These are phyloP conservation scores for Penicillium sp. DNA, from an alignment of 2,329 filamentous ascomycete species.

Conservation along the genomic window DNA sequence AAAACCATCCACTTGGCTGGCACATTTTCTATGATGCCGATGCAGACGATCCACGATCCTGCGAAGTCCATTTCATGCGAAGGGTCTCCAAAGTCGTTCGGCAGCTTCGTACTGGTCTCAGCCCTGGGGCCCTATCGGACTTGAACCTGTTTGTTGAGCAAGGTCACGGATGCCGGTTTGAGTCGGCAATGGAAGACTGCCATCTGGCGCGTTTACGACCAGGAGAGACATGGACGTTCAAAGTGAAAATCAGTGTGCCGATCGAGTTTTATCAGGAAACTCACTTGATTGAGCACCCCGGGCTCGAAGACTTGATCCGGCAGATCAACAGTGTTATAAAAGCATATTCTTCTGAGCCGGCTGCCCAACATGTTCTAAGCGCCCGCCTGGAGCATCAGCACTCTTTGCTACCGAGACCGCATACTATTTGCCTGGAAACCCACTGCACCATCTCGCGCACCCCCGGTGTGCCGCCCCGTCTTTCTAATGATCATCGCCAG, in stretches of 20 bases:
- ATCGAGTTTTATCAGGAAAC: slow-evolving; percentile 4
- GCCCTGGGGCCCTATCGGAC: slow-evolving; percentile 20
- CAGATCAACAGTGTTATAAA: slow-evolving; percentile 26
- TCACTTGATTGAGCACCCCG: slow-evolving; percentile 2
- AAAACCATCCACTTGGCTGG: slow-evolving; percentile 19
- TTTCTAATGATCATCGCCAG: neutral
- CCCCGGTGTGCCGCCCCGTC: neutral
- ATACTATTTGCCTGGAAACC: slow-evolving; percentile 17
- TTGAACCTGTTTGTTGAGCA: slow-evolving; percentile 20
- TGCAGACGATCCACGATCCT: slow-evolving; percentile 6
- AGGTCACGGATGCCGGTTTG: slow-evolving; percentile 18
- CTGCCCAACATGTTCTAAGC: slow-evolving; percentile 19
- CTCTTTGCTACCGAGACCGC: slow-evolving; percentile 23
- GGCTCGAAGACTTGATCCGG: slow-evolving; percentile 21
- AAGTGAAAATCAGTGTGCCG: slow-evolving; percentile 21
- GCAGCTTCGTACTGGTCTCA: slow-evolving; percentile 25
- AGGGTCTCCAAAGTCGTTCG: slow-evolving; percentile 19
- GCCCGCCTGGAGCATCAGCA: slow-evolving; percentile 27
- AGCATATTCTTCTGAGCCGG: slow-evolving; percentile 10
- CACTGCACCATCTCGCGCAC: slow-evolving; percentile 18
- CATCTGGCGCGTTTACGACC: slow-evolving; percentile 20
- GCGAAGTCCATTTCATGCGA: slow-evolving; percentile 15
- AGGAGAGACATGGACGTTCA: slow-evolving; percentile 27
- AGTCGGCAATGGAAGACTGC: slow-evolving; percentile 16
- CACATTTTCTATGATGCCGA: slow-evolving; percentile 22